Base-by-base conservation (phyloP, 768 basidiomycete species). In the Porphyrellus cyaneotinctus region DNA sequence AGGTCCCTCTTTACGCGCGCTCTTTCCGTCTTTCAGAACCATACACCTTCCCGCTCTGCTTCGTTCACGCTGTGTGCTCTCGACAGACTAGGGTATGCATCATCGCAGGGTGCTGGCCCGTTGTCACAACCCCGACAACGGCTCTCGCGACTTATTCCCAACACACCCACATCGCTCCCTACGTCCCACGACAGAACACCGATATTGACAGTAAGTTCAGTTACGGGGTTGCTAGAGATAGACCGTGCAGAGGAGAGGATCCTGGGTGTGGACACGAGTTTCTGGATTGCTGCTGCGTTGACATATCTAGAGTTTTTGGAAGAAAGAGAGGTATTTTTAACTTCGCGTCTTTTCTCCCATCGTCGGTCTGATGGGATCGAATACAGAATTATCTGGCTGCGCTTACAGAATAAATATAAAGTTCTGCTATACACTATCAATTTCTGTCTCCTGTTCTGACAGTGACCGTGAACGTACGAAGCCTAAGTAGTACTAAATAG, bases 291-390 rank as follows among this genome's bases (percentile, higher is more conserved):
- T 1, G 73, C 88, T 36, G 83, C 83, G 0, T 64, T 91, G 60
- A 83, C 87, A 3, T 92, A 90, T 64, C 68, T 88, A 13, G 87
- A 88, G 53, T 91, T 88, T 61, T 66, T 91, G 59, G 80, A 79
- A 60, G 88, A 91, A 58, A 76, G 87, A 60, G 88, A 90, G 74
- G 90, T 88, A 57, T 54, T 84, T 68, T 36, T 22, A 41, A 30
- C 31, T 26, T 18, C n/a, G 43, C 10, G 33, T 23, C 31, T 49
- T 13, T 53, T 41, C 47, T 43, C 30, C 43, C 26, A 26, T 26
- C 26, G n/a, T 13, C 14, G 5, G 18, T 43, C 58, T 56, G 32
- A 59, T 36, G n/a, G 3, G 3, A 23, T 47, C n/a, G 35, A 43
- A 53, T 38, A 12, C 39, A 83, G 82, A 81, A 81, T 53, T 83